Conservation (phyloP, 1,139 yeast species). For the Debaryomycetaceae sp. region DNA sequence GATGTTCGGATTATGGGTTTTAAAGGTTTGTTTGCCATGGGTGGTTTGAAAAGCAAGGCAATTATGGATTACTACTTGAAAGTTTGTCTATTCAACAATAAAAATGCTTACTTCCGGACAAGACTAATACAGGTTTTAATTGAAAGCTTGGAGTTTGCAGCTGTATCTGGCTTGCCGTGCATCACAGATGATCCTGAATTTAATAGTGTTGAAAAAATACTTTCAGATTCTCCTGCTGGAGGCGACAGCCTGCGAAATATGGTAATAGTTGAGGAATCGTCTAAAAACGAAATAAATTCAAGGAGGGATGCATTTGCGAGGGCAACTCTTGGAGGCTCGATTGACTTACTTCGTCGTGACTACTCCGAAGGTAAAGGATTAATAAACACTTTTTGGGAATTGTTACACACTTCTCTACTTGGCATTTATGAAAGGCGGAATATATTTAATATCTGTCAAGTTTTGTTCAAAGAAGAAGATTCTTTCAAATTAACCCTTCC, state of each 20-base stretch:
- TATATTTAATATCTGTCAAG: constrained; percentile 61
- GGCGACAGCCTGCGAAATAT: constrained; percentile 25
- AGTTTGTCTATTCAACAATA: constrained; percentile 51
- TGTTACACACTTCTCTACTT: constrained; percentile 59
- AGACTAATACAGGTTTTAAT: constrained; percentile 48
- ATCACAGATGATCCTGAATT: constrained; percentile 60
- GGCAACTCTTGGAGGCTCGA: constrained; percentile 57
- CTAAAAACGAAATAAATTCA: constrained; percentile 37
- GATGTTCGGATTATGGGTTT: constrained; percentile 69
- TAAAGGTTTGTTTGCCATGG: constrained; percentile 64
- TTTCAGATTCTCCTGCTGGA: constrained; percentile 14
- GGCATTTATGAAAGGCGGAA: constrained; percentile 60
- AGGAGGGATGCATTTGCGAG: constrained; percentile 45
- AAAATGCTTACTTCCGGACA: constrained; percentile 48
- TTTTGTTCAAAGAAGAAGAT: constrained; percentile 65
- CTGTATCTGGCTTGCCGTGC: constrained; percentile 57
- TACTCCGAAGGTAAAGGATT: constrained; percentile 65
- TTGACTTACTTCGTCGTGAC: constrained; percentile 63
- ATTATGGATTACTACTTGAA: constrained; percentile 63
- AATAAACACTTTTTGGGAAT: constrained; percentile 60
- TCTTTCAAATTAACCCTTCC: constrained; percentile 58
- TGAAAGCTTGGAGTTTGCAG: constrained; percentile 62
- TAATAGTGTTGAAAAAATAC: constrained; percentile 29
- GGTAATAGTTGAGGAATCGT: constrained; percentile 52
- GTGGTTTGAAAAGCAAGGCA: constrained; percentile 67